These are phyloP conservation scores for Hysterium pulicare DNA, from an alignment of 2,329 filamentous ascomycete genomes.

Conservation along the genomic window DNA sequence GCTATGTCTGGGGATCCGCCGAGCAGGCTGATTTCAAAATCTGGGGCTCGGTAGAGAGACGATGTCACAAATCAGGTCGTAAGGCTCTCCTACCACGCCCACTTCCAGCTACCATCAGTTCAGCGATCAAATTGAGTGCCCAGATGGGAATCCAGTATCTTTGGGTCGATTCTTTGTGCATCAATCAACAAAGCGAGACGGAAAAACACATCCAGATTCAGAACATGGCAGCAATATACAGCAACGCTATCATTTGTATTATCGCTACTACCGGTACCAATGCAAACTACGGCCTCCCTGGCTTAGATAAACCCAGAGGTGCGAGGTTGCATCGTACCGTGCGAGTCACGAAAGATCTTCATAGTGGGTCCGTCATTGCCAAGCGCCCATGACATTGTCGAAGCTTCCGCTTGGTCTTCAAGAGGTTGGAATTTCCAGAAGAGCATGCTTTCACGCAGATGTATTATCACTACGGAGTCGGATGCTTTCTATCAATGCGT, in stretches of 20 bases:
- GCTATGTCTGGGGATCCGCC: too few relatives aligned
- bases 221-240: constrained; percentile 26
- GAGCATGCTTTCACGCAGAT: neutral
- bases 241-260: constrained; percentile 28
- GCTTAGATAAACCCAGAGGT: too few relatives aligned
- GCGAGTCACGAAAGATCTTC: neutral
- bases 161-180: constrained; percentile 10
- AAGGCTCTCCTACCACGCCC: too few relatives aligned
- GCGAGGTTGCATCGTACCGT: neutral
- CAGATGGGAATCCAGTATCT: constrained; percentile 7
- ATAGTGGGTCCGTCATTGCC: neutral
- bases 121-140: constrained; percentile 4
- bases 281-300: too few relatives aligned
- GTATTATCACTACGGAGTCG: neutral
- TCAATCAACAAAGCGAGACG: constrained; percentile 4
- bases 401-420: too few relatives aligned
- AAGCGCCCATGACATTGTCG: too few relatives aligned
- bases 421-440: neutral
- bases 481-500: too few relatives aligned
- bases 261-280: neutral
- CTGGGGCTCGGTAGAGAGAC: too few relatives aligned
- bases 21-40: too few relatives aligned
- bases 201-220: neutral
- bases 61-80: too few relatives aligned
- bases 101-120: too few relatives aligned